phyloP scores from a whole-genome alignment of 305 asterid species.

The Fraxinus sp. region DNA sequence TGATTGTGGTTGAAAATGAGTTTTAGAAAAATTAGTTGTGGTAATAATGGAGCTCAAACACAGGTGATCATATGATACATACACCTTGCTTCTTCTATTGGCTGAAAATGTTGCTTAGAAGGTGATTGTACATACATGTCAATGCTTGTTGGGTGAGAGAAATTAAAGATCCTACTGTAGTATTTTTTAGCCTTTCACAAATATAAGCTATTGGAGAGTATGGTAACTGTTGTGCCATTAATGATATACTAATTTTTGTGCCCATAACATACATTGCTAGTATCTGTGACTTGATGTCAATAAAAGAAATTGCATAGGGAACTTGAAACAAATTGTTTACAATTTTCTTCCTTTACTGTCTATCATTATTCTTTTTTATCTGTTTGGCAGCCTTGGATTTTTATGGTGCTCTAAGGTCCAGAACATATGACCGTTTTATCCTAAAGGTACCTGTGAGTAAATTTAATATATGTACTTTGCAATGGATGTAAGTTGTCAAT shows the following conservation, averaged over 20 bases:
- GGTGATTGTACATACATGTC: background rate
- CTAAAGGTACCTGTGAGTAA: slow-evolving; percentile 50
- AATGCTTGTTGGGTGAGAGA: background rate
- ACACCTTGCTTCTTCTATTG: background rate
- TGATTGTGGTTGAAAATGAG: no score
- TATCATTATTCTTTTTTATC: slow-evolving; percentile 13
- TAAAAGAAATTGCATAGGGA: background rate
- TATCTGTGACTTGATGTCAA: background rate
- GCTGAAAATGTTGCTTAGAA: background rate
- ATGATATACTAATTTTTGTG: background rate
- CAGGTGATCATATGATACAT: background rate
- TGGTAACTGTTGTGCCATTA: background rate
- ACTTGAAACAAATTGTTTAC: background rate
- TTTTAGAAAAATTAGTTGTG: no score
- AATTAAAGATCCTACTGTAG: background rate
- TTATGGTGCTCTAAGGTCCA: slow-evolving; percentile 87
- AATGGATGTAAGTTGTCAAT: background rate
- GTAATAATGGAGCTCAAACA: no score
- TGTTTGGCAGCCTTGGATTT: slow-evolving; percentile 79
- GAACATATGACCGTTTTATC: slow-evolving; percentile 83
- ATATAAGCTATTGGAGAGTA: background rate
- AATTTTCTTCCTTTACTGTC: background rate
- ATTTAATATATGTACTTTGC: slow-evolving; percentile 4
- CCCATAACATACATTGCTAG: background rate
- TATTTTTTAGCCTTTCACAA: background rate